Evolutionary conservation across 208 protist genomes (phyloP).

Genomic region (Leishmania martiniquensis): DNA sequence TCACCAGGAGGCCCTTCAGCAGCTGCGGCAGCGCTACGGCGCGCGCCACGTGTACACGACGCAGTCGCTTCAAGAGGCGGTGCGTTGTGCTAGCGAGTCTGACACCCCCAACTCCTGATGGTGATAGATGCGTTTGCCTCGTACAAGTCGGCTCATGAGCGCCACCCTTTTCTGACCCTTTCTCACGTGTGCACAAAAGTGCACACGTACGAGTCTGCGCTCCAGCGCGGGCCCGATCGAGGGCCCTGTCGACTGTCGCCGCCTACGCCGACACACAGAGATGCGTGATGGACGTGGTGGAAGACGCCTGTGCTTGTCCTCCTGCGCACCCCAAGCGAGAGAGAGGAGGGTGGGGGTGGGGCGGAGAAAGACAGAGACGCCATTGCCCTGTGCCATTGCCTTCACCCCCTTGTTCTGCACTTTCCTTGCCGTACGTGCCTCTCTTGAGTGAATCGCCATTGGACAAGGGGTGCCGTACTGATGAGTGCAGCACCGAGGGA

Average conservation of each 20-base stretch:
- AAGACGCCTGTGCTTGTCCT: neutral
- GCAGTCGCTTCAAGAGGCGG: conserved; percentile 28
- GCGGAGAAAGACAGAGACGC: too few species aligned
- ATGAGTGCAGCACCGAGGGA: neutral
- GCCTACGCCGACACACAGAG: neutral
- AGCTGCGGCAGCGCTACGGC: conserved; percentile 63
- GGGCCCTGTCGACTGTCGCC: neutral
- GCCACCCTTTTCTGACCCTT: neutral
- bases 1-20: conserved; percentile 27
- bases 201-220: neutral
- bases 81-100: conserved; percentile 15
- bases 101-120: neutral
- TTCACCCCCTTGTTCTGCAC: neutral
- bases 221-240: neutral
- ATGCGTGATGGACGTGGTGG: neutral
- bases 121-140: neutral
- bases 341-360: neutral
- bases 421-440: neutral
- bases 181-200: neutral
- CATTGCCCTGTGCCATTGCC: neutral
- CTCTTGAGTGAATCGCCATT: neutral
- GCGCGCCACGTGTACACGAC: conserved; percentile 42
- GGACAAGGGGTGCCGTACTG: neutral
- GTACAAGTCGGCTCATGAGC: neutral
- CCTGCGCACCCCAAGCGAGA: neutral